A percentile compares a stretch with the other conserved stretches of the same genome.
Conservation (phyloP, 116 monocot genomes). For the Dioscorea cayenensis region DNA sequence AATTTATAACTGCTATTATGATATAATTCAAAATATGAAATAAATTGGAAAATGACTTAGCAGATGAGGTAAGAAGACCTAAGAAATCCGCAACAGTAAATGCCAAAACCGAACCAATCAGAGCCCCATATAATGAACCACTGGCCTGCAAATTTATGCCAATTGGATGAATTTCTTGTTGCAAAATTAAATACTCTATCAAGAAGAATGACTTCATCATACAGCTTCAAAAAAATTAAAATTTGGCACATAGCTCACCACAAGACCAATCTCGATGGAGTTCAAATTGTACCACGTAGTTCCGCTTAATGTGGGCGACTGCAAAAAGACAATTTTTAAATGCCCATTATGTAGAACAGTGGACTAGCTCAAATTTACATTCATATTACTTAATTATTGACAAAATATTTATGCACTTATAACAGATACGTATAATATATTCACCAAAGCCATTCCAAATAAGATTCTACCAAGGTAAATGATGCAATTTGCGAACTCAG, state of each 20-base stretch:
- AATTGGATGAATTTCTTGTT: neutral
- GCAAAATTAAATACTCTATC: neutral
- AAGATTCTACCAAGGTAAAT: neutral
- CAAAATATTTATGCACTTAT: neutral
- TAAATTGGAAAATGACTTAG: neutral
- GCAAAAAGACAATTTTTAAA: conserved; percentile 19
- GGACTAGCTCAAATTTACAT: neutral
- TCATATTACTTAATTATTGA: neutral
- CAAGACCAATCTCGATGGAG: conserved; percentile 73
- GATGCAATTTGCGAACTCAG: neutral
- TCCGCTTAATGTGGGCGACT: conserved; percentile 83
- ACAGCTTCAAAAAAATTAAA: neutral
- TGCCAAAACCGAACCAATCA: conserved; percentile 77
- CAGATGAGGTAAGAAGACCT: conserved; percentile 31
- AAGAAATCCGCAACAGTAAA: conserved; percentile 76
- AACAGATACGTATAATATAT: neutral
- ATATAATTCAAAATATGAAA: neutral
- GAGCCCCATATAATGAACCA: conserved; percentile 90
- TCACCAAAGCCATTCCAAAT: neutral
- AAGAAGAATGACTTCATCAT: neutral
- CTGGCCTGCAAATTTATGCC: conserved; percentile 57
- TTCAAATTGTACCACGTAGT: conserved; percentile 85
- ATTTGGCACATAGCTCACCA: conserved; percentile 42
- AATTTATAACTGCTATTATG: conserved; percentile 1
- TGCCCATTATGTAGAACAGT: neutral